Evolutionary conservation across 2,329 filamentous ascomycete genomes (phyloP).

Genomic region (Penicillium glabrum): DNA sequence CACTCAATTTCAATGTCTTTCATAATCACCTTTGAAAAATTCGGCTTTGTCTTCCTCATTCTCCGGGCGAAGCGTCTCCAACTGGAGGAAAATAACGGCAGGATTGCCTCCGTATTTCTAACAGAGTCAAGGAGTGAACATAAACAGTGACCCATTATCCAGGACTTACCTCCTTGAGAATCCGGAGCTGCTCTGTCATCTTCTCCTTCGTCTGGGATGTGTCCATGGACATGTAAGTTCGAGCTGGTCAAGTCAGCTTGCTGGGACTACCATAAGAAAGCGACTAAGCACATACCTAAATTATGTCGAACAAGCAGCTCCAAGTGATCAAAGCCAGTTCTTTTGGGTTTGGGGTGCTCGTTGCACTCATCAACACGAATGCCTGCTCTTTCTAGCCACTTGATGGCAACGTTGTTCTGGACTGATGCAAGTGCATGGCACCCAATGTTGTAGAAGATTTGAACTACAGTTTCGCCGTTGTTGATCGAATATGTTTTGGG

Average conservation of each 20-base stretch:
- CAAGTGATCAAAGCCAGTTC: constrained; percentile 53
- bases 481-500: constrained; percentile 38
- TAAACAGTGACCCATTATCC: neutral
- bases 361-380: constrained; percentile 51
- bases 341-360: neutral
- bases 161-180: constrained; percentile 51
- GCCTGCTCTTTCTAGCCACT: constrained; percentile 73
- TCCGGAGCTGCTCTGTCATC: constrained; percentile 58
- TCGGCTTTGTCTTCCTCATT: neutral
- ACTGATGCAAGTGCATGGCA: constrained; percentile 55
- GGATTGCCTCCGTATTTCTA: constrained; percentile 57
- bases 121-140: neutral
- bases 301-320: constrained; percentile 66
- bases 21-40: constrained; percentile 34
- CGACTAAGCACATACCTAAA: constrained; percentile 43
- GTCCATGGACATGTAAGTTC: constrained; percentile 32
- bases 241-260: constrained; percentile 22
- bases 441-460: constrained; percentile 72
- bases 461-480: constrained; percentile 57
- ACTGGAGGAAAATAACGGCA: constrained; percentile 58
- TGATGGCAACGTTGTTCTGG: constrained; percentile 57
- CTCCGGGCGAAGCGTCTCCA: neutral
- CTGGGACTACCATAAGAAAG: neutral
- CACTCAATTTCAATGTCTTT: neutral
- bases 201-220: constrained; percentile 48